Conservation (phyloP, 169 alveolate genomes). For the Plasmodium berghei region DNA sequence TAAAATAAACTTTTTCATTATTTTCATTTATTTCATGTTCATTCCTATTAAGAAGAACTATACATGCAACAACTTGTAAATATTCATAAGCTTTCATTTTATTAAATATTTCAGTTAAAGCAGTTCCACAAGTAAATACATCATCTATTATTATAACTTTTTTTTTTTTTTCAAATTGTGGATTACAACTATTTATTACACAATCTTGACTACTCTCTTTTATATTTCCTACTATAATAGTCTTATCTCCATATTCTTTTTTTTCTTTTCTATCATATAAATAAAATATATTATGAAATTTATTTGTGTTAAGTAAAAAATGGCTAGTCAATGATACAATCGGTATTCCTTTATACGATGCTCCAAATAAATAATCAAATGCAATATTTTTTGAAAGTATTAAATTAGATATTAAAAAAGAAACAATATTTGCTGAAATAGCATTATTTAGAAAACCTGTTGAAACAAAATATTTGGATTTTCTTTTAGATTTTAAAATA, state of each 20-base stretch:
- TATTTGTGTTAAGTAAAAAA: constrained; percentile 32
- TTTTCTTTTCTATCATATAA: constrained; percentile 68
- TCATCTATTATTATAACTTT: constrained; percentile 53
- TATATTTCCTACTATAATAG: constrained; percentile 24
- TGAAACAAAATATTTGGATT: constrained; percentile 52
- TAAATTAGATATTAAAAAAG: constrained; percentile 53
- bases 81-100: constrained; percentile 19
- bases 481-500: constrained; percentile 56
- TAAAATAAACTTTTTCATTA: constrained; percentile 39
- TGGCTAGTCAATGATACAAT: constrained; percentile 57
- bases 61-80: constrained; percentile 19
- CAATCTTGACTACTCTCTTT: not conserved
- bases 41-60: constrained; percentile 49
- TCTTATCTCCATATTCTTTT: constrained; percentile 61
- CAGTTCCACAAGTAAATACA: constrained; percentile 66
- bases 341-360: constrained; percentile 62
- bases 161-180: constrained; percentile 6
- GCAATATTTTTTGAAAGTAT: constrained; percentile 14
- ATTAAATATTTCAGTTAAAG: constrained; percentile 29
- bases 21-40: constrained; percentile 43
- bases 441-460: constrained; percentile 55
- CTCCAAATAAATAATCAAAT: constrained; percentile 52
- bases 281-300: constrained; percentile 52
- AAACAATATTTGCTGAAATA: constrained; percentile 41
- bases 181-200: not conserved